A percentile compares a stretch with the other conserved stretches of the same genome.
phyloP scores from a whole-genome alignment of 371 early-diverging fungal genomes.

The Rhizopus sp. region DNA sequence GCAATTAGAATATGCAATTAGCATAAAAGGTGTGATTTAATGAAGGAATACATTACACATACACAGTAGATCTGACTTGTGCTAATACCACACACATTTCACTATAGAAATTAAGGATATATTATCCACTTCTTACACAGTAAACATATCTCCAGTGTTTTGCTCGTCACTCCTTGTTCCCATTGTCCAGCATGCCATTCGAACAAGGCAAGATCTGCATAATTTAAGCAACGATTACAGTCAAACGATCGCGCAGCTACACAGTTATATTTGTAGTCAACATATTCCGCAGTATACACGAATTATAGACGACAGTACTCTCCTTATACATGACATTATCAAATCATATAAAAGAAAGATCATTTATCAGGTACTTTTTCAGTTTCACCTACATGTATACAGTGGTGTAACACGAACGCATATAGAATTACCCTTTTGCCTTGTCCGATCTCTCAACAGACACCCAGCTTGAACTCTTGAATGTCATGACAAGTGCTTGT shows the following conservation, averaged over 20 bases:
- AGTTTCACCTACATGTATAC: too few species aligned
- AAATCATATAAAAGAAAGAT: neutral
- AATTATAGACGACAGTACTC: neutral
- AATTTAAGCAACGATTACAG: neutral
- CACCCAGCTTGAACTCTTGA: too few species aligned
- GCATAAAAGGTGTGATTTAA: too few species aligned
- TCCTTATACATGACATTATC: neutral
- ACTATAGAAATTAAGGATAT: slow-evolving; percentile 1
- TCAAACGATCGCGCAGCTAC: neutral
- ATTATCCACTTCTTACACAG: neutral
- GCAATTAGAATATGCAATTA: too few species aligned
- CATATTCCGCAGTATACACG: neutral
- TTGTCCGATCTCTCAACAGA: too few species aligned
- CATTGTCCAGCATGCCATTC: neutral
- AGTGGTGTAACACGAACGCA: too few species aligned
- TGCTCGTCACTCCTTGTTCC: slow-evolving; percentile 3
- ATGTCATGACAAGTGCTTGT: too few species aligned
- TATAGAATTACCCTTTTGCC: too few species aligned
- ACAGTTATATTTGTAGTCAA: slow-evolving; percentile 1
- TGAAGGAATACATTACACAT: too few species aligned
- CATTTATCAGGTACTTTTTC: neutral
- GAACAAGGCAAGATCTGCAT: neutral
- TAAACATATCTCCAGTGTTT: neutral
- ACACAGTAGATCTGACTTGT: too few species aligned
- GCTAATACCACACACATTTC: too few species aligned